Percentiles rank a stretch among this genome's conserved stretches.
Conservation (phyloP, 495 filamentous ascomycete species). For the Xylaria cubensis region DNA sequence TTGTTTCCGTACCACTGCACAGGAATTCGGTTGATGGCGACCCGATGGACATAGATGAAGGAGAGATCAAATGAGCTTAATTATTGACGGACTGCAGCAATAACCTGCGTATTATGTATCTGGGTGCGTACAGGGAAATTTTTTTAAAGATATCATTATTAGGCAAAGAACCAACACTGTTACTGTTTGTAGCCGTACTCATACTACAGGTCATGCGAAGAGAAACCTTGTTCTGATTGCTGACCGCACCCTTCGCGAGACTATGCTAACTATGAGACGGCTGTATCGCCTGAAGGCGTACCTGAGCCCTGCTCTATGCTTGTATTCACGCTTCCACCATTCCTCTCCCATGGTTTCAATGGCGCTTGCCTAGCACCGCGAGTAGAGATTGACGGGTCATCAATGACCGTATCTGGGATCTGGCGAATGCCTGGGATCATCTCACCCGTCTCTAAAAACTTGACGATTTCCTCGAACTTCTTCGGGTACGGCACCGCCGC, state of each 20-base stretch:
- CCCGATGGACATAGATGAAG: slow-evolving; percentile 19
- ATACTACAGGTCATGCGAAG: background rate
- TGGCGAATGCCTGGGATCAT: slow-evolving; percentile 88
- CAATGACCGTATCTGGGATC: slow-evolving; percentile 82
- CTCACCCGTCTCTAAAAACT: slow-evolving; percentile 82
- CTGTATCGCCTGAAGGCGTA: slow-evolving; percentile 12
- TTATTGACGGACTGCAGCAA: background rate
- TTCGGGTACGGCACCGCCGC: slow-evolving; percentile 74
- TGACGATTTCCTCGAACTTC: slow-evolving; percentile 87
- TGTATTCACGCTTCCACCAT: slow-evolving; percentile 33
- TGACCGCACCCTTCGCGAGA: background rate
- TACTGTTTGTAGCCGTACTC: background rate
- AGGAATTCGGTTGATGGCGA: background rate
- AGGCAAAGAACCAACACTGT: background rate
- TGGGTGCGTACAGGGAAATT: background rate
- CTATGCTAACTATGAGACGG: slow-evolving; percentile 27
- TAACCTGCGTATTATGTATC: background rate
- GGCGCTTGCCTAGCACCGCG: slow-evolving; percentile 59
- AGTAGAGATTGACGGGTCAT: slow-evolving; percentile 52
- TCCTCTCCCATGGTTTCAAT: slow-evolving; percentile 79
- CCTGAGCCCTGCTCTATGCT: slow-evolving; percentile 3
- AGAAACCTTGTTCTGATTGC: background rate
- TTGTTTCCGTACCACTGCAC: background rate
- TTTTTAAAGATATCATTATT: background rate
- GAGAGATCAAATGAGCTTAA: background rate